Evolutionary conservation across 2,329 filamentous ascomycete species (phyloP), one percentile per base, ranked within the genome.

Genomic region (Leptographium radiaticola): DNA sequence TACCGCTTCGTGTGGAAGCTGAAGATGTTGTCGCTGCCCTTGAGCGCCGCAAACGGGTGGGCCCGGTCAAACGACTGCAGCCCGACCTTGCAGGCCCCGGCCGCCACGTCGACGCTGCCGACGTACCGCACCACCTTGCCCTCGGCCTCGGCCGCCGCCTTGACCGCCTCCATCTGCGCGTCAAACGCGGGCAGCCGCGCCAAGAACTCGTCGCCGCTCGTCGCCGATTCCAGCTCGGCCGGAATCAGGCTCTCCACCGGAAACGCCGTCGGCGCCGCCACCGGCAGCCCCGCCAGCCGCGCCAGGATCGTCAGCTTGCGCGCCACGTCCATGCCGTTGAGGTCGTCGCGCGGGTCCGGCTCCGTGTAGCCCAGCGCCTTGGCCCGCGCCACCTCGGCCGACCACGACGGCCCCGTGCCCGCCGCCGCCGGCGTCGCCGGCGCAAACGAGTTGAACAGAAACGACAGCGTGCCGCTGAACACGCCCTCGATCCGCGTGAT

Each of bases 1-100:
- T 98, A 98, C 63, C 93, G 80, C 76, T 94, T 86, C 7, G 93
- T 98, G 71, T 96, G 95, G 75, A 98, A 96, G 75, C 85, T 95
- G 66, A 98, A 95, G 67, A 98, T 95, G 74, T 98, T 98, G 68
- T 97, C 93, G 68, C 90, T 97, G 39, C 93, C 93, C 78, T 95
- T 95, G 55, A 98, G 76, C 49, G 87, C 86, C 15, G 93, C 93
- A 71, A 98, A 96, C 13, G 93, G 87, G 65, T 94, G 89, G 57
- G 86, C 87, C 62, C 81, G 81, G 60, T 95, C 89, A 62, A 89
- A 90, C 71, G 86, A 87, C 76, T 96, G 85, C 59, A 98, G 71
- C 2, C 93, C 91, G 55, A 98, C 93, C 75, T 90, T 94, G 67
- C 97, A 86, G 61, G 83, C 74, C 67, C 88, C 85, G 57, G 76